phyloP scores from a whole-genome alignment of 2,329 filamentous ascomycete genomes.

The Ophiostoma perfectum region DNA sequence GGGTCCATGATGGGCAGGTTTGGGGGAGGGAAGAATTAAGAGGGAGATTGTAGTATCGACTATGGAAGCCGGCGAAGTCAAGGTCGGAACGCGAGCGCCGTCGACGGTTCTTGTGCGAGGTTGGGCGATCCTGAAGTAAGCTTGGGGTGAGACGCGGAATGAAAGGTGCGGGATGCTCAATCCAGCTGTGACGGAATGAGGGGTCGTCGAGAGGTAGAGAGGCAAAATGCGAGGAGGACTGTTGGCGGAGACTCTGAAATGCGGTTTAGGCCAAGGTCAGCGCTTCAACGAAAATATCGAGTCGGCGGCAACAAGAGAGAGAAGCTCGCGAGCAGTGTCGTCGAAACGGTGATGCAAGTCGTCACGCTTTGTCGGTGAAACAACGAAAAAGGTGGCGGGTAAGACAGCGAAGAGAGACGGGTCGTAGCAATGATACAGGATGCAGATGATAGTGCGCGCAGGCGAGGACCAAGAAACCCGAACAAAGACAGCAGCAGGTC shows the following conservation, averaged over 20 bases:
- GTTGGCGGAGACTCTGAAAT: neutral
- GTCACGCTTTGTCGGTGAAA: conserved; percentile 5
- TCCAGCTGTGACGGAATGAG: neutral
- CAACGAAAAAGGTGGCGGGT: conserved; percentile 1
- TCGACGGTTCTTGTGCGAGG: too few relatives aligned
- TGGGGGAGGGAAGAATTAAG: too few relatives aligned
- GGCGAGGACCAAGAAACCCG: neutral
- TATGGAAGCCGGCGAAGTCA: too few relatives aligned
- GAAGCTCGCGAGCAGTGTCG: neutral
- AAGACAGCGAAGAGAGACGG: neutral
- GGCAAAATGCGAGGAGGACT: neutral
- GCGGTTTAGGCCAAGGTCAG: neutral
- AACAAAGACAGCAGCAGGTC: neutral
- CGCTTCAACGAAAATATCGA: neutral
- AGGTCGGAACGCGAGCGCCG: too few relatives aligned
- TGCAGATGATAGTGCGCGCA: neutral
- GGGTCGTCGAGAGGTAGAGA: neutral
- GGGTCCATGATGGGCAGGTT: conserved; percentile 43
- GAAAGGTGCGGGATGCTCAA: neutral
- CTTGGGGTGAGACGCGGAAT: neutral
- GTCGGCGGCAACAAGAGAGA: neutral
- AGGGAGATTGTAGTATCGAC: too few relatives aligned
- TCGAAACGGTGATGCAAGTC: neutral
- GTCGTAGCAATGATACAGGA: neutral
- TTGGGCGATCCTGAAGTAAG: neutral